Evolutionary conservation across 345 rosid species (phyloP).

Genomic region (Physaria fendleri): DNA sequence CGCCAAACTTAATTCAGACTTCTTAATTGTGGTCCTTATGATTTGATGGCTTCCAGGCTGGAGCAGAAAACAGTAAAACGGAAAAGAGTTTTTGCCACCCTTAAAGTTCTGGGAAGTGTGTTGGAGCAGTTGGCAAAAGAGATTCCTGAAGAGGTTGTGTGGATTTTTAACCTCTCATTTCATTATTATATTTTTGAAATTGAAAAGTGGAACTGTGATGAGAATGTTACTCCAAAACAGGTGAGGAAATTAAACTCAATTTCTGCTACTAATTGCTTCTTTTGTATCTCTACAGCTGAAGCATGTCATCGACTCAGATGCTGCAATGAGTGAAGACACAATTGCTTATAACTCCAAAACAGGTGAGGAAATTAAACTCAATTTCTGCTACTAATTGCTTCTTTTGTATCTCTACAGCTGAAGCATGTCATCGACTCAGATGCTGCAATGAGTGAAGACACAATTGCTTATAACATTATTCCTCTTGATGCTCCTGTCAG

Average conservation of each 20-base stretch:
- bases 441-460: too few species aligned
- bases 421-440: too few species aligned
- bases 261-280: background rate
- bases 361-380: too few species aligned
- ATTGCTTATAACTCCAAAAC: conserved; percentile 88
- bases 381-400: too few species aligned
- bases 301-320: conserved; percentile 79
- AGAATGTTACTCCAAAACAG: background rate
- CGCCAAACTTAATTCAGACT: conserved; percentile 4
- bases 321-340: conserved; percentile 88
- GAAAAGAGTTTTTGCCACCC: conserved; percentile 77
- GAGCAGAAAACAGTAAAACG: conserved; percentile 78
- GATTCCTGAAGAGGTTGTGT: conserved; percentile 80
- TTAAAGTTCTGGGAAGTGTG: conserved; percentile 77
- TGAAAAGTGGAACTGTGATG: background rate
- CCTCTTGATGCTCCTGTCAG: too few species aligned
- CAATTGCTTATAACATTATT: too few species aligned
- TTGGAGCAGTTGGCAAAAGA: conserved; percentile 74
- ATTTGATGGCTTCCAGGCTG: conserved; percentile 51
- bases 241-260: background rate
- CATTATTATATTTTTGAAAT: background rate
- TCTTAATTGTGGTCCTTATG: background rate
- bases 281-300: conserved; percentile 55
- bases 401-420: too few species aligned
- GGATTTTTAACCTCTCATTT: background rate